phyloP scores from a whole-genome alignment of 2,329 filamentous ascomycete species.

The Arthrobotrys sphaeroides region DNA sequence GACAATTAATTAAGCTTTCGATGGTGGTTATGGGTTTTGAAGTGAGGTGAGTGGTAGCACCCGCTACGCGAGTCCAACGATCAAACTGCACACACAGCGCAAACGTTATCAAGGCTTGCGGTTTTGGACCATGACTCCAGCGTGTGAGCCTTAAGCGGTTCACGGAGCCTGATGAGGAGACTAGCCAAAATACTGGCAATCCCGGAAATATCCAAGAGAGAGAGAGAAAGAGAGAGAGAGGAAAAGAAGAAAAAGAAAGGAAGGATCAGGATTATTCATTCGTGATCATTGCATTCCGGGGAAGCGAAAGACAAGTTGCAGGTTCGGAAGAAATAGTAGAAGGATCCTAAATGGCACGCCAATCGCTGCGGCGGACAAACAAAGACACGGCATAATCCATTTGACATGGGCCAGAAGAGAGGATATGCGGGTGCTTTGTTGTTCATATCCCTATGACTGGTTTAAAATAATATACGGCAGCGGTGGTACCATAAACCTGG shows the following conservation, averaged over 20 bases:
- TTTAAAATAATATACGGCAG: too few relatives aligned
- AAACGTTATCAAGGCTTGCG: conserved; percentile 33
- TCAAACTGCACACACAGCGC: neutral
- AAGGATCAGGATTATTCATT: too few relatives aligned
- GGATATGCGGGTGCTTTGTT: conserved; percentile 18
- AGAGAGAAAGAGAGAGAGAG: too few relatives aligned
- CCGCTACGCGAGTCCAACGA: neutral
- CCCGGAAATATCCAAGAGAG: too few relatives aligned
- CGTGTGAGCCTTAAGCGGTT: conserved; percentile 37
- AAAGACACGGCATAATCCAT: conserved; percentile 13
- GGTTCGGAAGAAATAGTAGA: neutral
- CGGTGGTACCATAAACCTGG: too few relatives aligned
- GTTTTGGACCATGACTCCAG: conserved; percentile 36
- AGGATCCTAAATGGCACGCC: conserved; percentile 36
- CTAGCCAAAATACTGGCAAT: neutral
- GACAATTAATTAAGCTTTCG: too few relatives aligned
- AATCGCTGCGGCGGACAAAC: too few relatives aligned
- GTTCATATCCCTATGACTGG: conserved; percentile 36
- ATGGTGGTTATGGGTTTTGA: neutral
- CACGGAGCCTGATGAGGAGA: conserved; percentile 35
- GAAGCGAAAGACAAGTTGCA: neutral
- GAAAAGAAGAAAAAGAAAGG: too few relatives aligned
- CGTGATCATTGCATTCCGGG: neutral
- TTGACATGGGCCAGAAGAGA: too few relatives aligned
- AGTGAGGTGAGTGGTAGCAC: conserved; percentile 18